phyloP scores from a whole-genome alignment of 352 stramenopile species.

The Thraustochytrium sp. region DNA sequence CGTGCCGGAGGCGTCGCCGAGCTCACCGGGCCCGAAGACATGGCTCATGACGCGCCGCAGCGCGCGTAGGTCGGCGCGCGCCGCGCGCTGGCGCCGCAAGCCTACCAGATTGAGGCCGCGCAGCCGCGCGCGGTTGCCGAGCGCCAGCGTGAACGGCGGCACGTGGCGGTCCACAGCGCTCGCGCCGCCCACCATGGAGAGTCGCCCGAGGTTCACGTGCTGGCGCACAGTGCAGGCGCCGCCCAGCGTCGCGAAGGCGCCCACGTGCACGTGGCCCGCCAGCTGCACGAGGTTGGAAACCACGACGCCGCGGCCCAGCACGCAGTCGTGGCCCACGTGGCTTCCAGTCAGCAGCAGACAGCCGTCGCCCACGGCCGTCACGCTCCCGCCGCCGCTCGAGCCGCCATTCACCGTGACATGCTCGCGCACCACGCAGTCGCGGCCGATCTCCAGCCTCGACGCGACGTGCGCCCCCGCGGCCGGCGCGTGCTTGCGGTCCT shows the following conservation, averaged over 20 bases:
- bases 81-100: not conserved
- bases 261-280: slow-evolving; percentile 7
- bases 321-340: slow-evolving; percentile 34
- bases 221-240: slow-evolving; percentile 4
- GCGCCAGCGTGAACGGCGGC: not conserved
- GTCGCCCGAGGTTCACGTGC: not conserved
- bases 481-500: slow-evolving; percentile 26
- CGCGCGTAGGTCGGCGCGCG: not conserved
- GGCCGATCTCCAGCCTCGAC: slow-evolving; percentile 4
- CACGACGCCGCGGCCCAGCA: not conserved
- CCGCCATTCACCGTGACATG: slow-evolving; percentile 34
- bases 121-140: slow-evolving; percentile 11
- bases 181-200: slow-evolving; percentile 22
- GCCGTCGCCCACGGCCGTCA: not conserved
- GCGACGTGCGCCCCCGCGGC: not conserved
- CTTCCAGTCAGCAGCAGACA: not conserved
- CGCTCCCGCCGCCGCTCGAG: not conserved
- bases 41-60: not conserved
- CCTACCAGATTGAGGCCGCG: slow-evolving; percentile 20
- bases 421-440: slow-evolving; percentile 8
- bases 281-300: slow-evolving; percentile 30
- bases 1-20: not conserved
- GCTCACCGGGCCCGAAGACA: not conserved
- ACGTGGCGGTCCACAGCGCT: slow-evolving; percentile 15
- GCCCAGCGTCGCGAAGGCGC: not conserved